Percentiles rank a stretch among this genome's conserved stretches.
Evolutionary conservation across 1,284 basidiomycete species (phyloP).

Genomic region (Malassezia sympodialis): DNA sequence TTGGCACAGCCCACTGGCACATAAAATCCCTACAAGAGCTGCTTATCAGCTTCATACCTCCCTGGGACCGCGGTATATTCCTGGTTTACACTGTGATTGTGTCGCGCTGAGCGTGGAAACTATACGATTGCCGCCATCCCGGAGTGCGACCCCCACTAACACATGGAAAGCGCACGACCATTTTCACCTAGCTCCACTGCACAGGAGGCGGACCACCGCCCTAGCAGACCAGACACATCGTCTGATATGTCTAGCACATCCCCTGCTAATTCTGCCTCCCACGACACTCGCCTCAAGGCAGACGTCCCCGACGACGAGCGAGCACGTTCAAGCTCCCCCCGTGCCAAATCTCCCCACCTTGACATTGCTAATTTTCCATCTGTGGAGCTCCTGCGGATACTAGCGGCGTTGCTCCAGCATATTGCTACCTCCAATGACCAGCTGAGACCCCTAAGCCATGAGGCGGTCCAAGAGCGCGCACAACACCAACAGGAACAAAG

Average conservation of each 20-base stretch:
- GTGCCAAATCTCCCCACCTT: constrained; percentile 46
- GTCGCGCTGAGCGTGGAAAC: neutral
- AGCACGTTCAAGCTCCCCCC: neutral
- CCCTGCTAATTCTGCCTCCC: neutral
- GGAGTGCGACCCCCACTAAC: neutral
- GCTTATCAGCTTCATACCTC: neutral
- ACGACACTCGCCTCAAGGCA: neutral
- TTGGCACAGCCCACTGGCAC: neutral
- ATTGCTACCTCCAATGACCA: constrained; percentile 84
- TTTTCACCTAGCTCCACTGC: neutral
- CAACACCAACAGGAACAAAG: neutral
- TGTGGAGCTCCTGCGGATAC: constrained; percentile 65
- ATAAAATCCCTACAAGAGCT: neutral
- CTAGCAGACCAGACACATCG: neutral
- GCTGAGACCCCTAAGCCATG: constrained; percentile 27
- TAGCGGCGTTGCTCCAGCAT: constrained; percentile 79
- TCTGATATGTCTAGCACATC: neutral
- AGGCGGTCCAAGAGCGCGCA: constrained; percentile 7
- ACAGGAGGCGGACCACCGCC: neutral
- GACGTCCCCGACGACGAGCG: neutral
- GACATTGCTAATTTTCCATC: constrained; percentile 55
- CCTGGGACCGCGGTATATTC: neutral
- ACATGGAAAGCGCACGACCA: neutral
- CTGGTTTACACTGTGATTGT: neutral
- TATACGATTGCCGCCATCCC: neutral